Percentiles rank a stretch among this genome's conserved stretches.
These are phyloP conservation scores for Coprinellus micaceus DNA, from an alignment of 768 basidiomycete genomes.

Conservation along the genomic window DNA sequence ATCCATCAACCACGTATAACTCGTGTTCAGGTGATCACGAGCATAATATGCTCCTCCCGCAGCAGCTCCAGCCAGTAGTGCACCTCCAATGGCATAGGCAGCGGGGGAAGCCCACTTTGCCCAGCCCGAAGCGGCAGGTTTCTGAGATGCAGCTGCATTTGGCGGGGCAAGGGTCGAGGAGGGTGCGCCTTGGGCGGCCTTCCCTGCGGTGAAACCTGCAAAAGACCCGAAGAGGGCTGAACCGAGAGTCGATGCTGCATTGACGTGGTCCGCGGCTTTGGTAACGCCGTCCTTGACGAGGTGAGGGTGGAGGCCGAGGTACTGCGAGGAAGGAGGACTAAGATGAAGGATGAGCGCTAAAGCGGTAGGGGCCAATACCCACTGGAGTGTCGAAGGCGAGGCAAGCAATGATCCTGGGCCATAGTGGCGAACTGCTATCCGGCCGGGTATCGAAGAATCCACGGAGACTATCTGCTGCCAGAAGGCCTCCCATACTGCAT, in stretches of 20 bases:
- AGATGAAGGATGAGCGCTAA: constrained; percentile 4
- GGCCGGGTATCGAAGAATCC: constrained; percentile 69
- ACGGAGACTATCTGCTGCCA: constrained; percentile 79
- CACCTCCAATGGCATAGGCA: constrained; percentile 69
- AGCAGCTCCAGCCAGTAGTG: constrained; percentile 75
- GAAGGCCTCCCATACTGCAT: constrained; percentile 85
- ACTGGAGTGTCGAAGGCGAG: constrained; percentile 92
- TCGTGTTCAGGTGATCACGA: constrained; percentile 66
- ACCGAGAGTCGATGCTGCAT: constrained; percentile 59
- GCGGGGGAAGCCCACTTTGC: constrained; percentile 59
- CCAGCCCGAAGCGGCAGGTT: constrained; percentile 40
- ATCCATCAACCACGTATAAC: constrained; percentile 75
- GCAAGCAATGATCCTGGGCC: constrained; percentile 85
- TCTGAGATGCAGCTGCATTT: neutral
- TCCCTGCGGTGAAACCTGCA: constrained; percentile 45
- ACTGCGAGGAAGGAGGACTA: constrained; percentile 41
- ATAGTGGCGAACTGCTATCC: constrained; percentile 63
- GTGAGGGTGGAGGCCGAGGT: constrained; percentile 79
- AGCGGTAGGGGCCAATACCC: constrained; percentile 22
- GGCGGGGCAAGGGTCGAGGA: constrained; percentile 13
- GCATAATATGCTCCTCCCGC: constrained; percentile 83
- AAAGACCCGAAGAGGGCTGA: constrained; percentile 59
- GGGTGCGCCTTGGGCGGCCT: constrained; percentile 28
- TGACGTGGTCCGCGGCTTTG: constrained; percentile 69
- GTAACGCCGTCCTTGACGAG: constrained; percentile 83